These are phyloP conservation scores for Pseudocercospora fijiensis DNA, from an alignment of 2,329 filamentous ascomycete genomes.

Conservation along the genomic window DNA sequence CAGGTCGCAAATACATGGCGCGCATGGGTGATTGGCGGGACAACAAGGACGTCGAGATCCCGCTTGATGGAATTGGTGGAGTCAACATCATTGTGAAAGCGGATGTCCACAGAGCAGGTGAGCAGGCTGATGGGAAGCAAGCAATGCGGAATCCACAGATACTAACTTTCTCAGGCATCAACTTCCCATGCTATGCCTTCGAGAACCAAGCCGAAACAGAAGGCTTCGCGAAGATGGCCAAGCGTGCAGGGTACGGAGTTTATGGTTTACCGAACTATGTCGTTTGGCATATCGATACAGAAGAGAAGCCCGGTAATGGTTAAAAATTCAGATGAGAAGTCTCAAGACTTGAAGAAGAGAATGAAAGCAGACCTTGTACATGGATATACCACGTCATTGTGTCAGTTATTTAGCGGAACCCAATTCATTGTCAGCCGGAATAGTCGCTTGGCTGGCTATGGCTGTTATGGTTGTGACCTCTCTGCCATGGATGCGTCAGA, in stretches of 20 bases:
- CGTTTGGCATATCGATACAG: slow-evolving; percentile 97
- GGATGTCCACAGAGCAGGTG: slow-evolving; percentile 92
- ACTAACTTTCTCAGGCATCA: slow-evolving; percentile 66
- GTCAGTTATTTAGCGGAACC: not conserved
- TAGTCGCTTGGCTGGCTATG: no score
- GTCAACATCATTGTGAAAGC: slow-evolving; percentile 98
- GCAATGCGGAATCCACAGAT: not conserved
- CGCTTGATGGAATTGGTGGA: slow-evolving; percentile 92
- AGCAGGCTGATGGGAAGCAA: slow-evolving; percentile 24
- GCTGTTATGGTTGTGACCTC: no score
- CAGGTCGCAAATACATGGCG: slow-evolving; percentile 85
- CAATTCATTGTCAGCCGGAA: not conserved
- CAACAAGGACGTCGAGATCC: slow-evolving; percentile 87
- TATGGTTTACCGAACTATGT: slow-evolving; percentile 94
- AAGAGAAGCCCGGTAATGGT: slow-evolving; percentile 84
- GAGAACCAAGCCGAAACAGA: slow-evolving; percentile 99
- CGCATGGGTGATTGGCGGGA: slow-evolving; percentile 87
- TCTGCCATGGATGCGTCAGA: no score
- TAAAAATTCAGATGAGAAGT: slow-evolving; percentile 19
- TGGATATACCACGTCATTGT: not conserved
- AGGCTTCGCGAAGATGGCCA: slow-evolving; percentile 98
- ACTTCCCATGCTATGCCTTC: slow-evolving; percentile 94
- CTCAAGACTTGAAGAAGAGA: not conserved
- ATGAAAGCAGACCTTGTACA: not conserved
- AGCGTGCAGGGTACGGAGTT: slow-evolving; percentile 88